phyloP scores from a whole-genome alignment of 768 basidiomycete genomes.

The Boletus reticulatus region DNA sequence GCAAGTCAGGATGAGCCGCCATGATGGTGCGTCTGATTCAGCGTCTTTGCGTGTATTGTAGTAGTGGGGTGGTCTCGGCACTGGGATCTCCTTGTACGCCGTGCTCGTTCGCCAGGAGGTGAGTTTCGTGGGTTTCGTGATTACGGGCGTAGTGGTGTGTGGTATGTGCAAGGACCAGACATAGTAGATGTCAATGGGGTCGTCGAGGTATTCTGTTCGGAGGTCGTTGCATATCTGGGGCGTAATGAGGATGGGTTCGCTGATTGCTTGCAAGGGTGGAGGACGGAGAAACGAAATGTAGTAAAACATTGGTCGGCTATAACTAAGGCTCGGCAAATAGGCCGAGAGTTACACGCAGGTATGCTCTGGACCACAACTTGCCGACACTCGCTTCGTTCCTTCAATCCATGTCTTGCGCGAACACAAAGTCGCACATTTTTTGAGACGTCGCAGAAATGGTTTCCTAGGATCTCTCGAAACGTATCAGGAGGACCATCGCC shows the following conservation, averaged over 20 bases:
- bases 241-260: slow-evolving; percentile 52
- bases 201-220: slow-evolving; percentile 68
- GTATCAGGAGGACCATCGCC: slow-evolving; percentile 2
- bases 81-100: slow-evolving; percentile 72
- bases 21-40: slow-evolving; percentile 42
- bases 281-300: slow-evolving; percentile 90
- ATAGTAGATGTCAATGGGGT: slow-evolving; percentile 64
- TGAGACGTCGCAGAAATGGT: slow-evolving; percentile 16
- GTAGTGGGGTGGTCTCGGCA: slow-evolving; percentile 58
- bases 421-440: slow-evolving; percentile 20
- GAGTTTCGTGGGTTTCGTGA: slow-evolving; percentile 55
- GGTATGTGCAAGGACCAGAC: slow-evolving; percentile 49
- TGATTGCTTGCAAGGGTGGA: slow-evolving; percentile 55
- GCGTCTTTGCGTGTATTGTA: slow-evolving; percentile 6
- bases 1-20: slow-evolving; percentile 62
- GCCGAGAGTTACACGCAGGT: too few species aligned
- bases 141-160: slow-evolving; percentile 14
- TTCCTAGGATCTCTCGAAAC: slow-evolving; percentile 25
- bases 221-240: slow-evolving; percentile 91
- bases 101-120: slow-evolving; percentile 69
- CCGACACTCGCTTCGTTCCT: slow-evolving; percentile 17
- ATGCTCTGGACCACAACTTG: slow-evolving; percentile 25
- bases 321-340: too few species aligned
- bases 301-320: too few species aligned
- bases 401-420: slow-evolving; percentile 11